Percentiles rank a stretch among this genome's conserved stretches.
phyloP scores from a whole-genome alignment of 345 rosid genomes.

The Eucalyptus brandiana region DNA sequence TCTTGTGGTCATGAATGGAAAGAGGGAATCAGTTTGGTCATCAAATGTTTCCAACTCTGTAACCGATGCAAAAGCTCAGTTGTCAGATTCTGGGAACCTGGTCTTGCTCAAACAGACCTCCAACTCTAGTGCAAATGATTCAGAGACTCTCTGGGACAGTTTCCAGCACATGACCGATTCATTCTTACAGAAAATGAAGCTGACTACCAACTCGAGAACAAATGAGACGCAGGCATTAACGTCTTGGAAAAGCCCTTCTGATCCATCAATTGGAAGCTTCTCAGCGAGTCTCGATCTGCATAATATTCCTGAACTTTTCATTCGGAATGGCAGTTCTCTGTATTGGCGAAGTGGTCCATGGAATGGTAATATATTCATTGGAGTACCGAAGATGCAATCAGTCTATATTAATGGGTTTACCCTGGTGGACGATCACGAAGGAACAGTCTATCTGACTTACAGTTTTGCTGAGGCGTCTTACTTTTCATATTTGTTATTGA shows the following conservation, averaged over 20 bases:
- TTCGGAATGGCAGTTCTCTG: constrained; percentile 27
- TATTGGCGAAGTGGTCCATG: constrained; percentile 55
- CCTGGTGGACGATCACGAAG: neutral
- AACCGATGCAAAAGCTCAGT: constrained; percentile 4
- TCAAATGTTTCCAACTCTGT: constrained; percentile 15
- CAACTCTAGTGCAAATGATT: neutral
- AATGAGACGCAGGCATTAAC: neutral
- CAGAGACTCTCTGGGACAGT: constrained; percentile 43
- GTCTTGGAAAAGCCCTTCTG: constrained; percentile 15
- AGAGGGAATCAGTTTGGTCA: constrained; percentile 29
- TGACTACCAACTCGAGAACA: constrained; percentile 1
- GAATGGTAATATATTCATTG: constrained; percentile 31
- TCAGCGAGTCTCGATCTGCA: neutral
- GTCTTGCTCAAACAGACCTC: constrained; percentile 6
- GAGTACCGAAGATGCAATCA: neutral
- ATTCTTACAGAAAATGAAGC: constrained; percentile 19
- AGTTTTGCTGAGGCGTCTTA: neutral
- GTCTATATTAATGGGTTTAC: constrained; percentile 3
- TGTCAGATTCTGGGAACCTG: constrained; percentile 43
- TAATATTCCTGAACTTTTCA: constrained; percentile 9
- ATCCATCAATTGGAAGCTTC: constrained; percentile 19
- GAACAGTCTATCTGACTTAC: constrained; percentile 1
- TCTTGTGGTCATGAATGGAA: constrained; percentile 14
- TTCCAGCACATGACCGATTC: constrained; percentile 24
- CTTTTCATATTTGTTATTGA: neutral